Evolutionary conservation across 2,329 filamentous ascomycete genomes (phyloP).

Genomic region (Graphilbum sp.): DNA sequence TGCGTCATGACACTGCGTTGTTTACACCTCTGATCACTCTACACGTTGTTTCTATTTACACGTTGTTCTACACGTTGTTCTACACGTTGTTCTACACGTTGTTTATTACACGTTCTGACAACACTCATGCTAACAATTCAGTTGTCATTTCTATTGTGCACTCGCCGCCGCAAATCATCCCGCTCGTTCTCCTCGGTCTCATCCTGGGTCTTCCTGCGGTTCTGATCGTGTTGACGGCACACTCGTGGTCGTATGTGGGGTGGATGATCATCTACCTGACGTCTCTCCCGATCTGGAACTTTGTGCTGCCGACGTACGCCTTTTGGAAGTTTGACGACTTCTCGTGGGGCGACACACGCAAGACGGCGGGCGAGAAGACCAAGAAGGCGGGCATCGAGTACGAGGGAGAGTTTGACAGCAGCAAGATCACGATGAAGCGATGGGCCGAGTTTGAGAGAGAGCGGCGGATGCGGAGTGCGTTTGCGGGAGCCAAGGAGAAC

Average conservation of each 20-base stretch:
- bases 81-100: too few species aligned
- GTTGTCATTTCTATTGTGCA: conserved; percentile 74
- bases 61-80: too few species aligned
- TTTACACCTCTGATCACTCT: neutral
- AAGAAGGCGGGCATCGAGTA: conserved; percentile 77
- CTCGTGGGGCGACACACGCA: conserved; percentile 94
- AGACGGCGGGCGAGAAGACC: conserved; percentile 79
- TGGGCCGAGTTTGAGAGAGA: conserved; percentile 90
- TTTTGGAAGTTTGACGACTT: conserved; percentile 99
- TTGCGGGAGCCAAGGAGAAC: conserved; percentile 40
- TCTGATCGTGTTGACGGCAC: conserved; percentile 83
- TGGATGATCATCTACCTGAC: conserved; percentile 97
- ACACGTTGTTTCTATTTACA: too few species aligned
- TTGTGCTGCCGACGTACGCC: conserved; percentile 80
- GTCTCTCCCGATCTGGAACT: conserved; percentile 94
- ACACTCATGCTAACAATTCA: conserved; percentile 20
- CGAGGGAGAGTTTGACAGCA: conserved; percentile 94
- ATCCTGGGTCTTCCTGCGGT: conserved; percentile 89
- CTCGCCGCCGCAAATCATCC: conserved; percentile 68
- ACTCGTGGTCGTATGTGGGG: conserved; percentile 76
- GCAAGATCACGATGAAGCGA: conserved; percentile 98
- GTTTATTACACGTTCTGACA: too few species aligned
- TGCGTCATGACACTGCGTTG: conserved; percentile 30
- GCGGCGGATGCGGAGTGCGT: conserved; percentile 24
- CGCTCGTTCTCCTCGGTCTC: conserved; percentile 70